Conservation (phyloP, 306 rosid species). For the Gleditsia sinensis region DNA sequence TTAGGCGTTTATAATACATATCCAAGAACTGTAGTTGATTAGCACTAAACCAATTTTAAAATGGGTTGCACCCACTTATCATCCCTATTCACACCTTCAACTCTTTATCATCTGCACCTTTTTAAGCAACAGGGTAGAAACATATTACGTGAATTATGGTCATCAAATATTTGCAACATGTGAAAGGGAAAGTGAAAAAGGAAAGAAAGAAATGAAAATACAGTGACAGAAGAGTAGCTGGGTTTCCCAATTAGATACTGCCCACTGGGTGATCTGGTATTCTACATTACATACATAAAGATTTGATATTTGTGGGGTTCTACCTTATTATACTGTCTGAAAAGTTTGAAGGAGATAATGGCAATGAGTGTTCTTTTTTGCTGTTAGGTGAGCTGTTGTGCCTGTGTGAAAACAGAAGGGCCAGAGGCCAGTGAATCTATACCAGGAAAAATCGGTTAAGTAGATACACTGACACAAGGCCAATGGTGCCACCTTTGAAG, state of each 20-base stretch:
- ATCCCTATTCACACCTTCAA: not conserved
- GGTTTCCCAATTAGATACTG: constrained; percentile 10
- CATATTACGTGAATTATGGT: not conserved
- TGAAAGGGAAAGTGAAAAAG: constrained; percentile 16
- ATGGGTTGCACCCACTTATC: not conserved
- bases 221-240: constrained; percentile 23
- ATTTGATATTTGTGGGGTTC: constrained; percentile 52
- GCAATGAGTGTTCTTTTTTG: constrained; percentile 28
- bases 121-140: not conserved
- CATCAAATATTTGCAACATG: too few relatives aligned
- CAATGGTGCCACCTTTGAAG: constrained; percentile 40
- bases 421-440: constrained; percentile 31
- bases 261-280: constrained; percentile 18
- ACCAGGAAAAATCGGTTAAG: constrained; percentile 34
- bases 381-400: constrained; percentile 35
- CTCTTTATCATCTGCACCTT: constrained; percentile 1
- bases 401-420: constrained; percentile 27
- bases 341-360: constrained; percentile 30
- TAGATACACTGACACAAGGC: constrained; percentile 39
- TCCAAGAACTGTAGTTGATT: constrained; percentile 28
- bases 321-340: constrained; percentile 32
- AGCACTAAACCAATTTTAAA: constrained; percentile 6
- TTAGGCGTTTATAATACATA: constrained; percentile 23
- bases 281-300: constrained; percentile 31
- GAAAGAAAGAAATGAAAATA: constrained; percentile 24